These are phyloP conservation scores for Candida dendrica DNA, from an alignment of 805 yeast genomes.

Conservation along the genomic window DNA sequence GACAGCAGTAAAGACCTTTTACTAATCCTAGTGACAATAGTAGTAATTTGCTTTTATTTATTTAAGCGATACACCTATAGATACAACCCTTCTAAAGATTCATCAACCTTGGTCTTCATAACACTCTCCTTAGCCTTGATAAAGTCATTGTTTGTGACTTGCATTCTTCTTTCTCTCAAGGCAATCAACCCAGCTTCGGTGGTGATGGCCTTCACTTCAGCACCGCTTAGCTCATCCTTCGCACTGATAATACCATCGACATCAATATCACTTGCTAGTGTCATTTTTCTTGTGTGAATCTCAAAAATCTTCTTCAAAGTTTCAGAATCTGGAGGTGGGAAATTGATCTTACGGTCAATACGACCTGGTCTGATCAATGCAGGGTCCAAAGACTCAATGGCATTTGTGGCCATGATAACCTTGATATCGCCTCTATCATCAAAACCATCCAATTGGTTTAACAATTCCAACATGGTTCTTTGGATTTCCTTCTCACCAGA, in stretches of 20 bases:
- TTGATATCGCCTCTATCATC: slow-evolving; percentile 96
- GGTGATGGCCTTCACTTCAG: slow-evolving; percentile 95
- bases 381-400: slow-evolving; percentile 89
- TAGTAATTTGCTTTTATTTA: too few species aligned
- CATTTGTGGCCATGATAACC: slow-evolving; percentile 97
- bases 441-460: slow-evolving; percentile 94
- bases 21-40: too few species aligned
- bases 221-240: slow-evolving; percentile 94
- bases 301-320: slow-evolving; percentile 89
- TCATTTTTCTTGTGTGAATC: slow-evolving; percentile 93
- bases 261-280: slow-evolving; percentile 78
- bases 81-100: slow-evolving; percentile 88
- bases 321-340: slow-evolving; percentile 90
- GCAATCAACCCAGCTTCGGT: slow-evolving; percentile 97
- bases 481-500: slow-evolving; percentile 98
- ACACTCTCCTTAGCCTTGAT: slow-evolving; percentile 91
- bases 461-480: slow-evolving; percentile 93
- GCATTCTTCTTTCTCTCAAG: slow-evolving; percentile 94
- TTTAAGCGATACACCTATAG: not conserved
- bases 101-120: slow-evolving; percentile 93
- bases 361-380: slow-evolving; percentile 96
- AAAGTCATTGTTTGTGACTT: slow-evolving; percentile 91
- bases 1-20: too few species aligned
- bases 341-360: slow-evolving; percentile 90
- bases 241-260: slow-evolving; percentile 82